phyloP scores from a whole-genome alignment of 352 stramenopile genomes.

The Pythium rishiriense region DNA sequence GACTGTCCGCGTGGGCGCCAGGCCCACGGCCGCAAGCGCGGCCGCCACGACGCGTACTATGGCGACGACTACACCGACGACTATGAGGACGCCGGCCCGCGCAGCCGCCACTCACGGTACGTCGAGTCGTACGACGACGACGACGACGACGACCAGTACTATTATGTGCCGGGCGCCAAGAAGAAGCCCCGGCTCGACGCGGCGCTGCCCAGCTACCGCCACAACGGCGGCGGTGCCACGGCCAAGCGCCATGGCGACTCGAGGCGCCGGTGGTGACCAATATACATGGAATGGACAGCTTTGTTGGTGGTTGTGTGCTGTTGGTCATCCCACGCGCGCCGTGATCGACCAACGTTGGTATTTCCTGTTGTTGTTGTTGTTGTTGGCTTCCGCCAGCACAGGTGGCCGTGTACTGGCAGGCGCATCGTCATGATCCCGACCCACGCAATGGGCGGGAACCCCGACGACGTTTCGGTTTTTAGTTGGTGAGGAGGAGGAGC shows the following conservation, averaged over 20 bases:
- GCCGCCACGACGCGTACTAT: slow-evolving; percentile 35
- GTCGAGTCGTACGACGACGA: slow-evolving; percentile 25
- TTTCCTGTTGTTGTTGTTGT: too few species aligned
- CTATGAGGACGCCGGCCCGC: slow-evolving; percentile 16
- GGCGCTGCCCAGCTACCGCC: slow-evolving; percentile 20
- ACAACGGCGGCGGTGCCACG: not conserved
- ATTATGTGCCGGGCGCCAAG: slow-evolving; percentile 29
- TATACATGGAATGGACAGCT: too few species aligned
- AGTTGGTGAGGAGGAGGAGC: not conserved
- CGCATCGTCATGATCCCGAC: not conserved
- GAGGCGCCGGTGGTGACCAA: slow-evolving; percentile 2
- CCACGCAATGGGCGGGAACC: too few species aligned
- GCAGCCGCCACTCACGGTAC: slow-evolving; percentile 11
- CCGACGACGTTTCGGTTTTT: too few species aligned
- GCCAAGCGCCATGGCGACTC: not conserved
- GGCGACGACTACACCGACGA: slow-evolving; percentile 36
- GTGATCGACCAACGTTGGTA: too few species aligned
- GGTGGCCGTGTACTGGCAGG: not conserved
- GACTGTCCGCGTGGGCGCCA: slow-evolving; percentile 20
- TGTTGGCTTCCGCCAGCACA: not conserved
- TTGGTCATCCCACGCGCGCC: too few species aligned
- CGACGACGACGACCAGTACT: slow-evolving; percentile 27
- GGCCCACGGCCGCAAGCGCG: slow-evolving; percentile 43
- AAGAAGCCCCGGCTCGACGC: slow-evolving; percentile 15
- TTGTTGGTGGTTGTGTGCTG: too few species aligned